Evolutionary conservation across 176 grass and related monocot genomes (phyloP).

Genomic region (Ensete ventricosum): DNA sequence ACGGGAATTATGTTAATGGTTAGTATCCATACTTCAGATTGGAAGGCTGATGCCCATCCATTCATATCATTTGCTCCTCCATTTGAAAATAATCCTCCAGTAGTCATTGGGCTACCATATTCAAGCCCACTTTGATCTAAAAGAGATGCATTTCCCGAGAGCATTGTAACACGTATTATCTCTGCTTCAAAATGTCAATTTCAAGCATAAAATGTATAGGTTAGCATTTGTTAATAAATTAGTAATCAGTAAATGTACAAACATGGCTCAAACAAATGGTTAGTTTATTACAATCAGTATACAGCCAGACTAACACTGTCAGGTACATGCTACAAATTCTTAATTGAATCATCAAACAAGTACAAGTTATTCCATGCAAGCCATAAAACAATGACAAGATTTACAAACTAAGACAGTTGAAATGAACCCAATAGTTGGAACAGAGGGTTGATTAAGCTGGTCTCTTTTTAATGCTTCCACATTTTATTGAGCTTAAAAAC

Average conservation of each 20-base stretch:
- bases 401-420: not conserved
- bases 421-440: not conserved
- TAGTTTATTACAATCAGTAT: conserved; percentile 24
- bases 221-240: conserved; percentile 83
- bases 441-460: too few species aligned
- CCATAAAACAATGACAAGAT: conserved; percentile 7
- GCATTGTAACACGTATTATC: conserved; percentile 85
- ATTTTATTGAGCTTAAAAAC: too few species aligned
- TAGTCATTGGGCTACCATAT: conserved; percentile 99
- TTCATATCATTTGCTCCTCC: conserved; percentile 69
- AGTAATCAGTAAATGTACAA: conserved; percentile 51
- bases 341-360: conserved; percentile 15
- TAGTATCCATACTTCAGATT: conserved; percentile 99
- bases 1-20: conserved; percentile 93
- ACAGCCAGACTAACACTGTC: conserved; percentile 17
- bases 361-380: conserved; percentile 17
- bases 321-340: conserved; percentile 9
- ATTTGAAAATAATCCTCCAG: conserved; percentile 78
- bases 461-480: too few species aligned
- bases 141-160: conserved; percentile 81
- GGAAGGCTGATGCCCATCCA: conserved; percentile 83
- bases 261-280: conserved; percentile 13
- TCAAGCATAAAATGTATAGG: conserved; percentile 63
- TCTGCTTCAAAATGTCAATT: conserved; percentile 99
- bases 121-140: conserved; percentile 88